A percentile compares a stretch with the other conserved stretches of the same genome.
Evolutionary conservation across 176 grass and related monocot genomes (phyloP).

Genomic region (Oryza brachyantha): DNA sequence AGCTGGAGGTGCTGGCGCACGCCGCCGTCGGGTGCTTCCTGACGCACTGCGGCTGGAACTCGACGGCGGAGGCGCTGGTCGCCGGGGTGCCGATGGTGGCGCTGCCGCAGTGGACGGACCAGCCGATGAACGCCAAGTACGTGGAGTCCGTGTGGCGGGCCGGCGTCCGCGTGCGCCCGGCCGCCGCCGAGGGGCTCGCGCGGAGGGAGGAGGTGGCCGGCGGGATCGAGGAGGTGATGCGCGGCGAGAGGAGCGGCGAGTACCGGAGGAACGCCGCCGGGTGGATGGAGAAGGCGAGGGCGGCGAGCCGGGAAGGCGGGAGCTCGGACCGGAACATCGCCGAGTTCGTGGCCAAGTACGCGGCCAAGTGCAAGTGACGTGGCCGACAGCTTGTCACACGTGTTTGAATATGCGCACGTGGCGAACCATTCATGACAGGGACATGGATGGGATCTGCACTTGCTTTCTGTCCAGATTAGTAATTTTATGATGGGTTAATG

Average conservation of each 20-base stretch:
- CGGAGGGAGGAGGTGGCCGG: conserved; percentile 41
- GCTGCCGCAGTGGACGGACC: conserved; percentile 74
- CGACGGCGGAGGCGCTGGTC: conserved; percentile 48
- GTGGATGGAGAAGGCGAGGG: conserved; percentile 46
- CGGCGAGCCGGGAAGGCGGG: conserved; percentile 41
- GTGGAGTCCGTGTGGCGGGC: conserved; percentile 63
- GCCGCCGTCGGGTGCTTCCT: conserved; percentile 67
- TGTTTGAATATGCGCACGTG: too few relatives aligned
- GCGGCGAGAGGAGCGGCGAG: conserved; percentile 41
- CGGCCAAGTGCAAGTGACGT: neutral
- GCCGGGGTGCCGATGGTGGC: conserved; percentile 44
- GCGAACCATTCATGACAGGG: too few relatives aligned
- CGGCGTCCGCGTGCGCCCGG: conserved; percentile 43
- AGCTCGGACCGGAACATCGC: conserved; percentile 70
- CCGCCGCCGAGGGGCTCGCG: conserved; percentile 18
- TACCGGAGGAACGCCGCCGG: conserved; percentile 40
- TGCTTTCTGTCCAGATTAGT: too few relatives aligned
- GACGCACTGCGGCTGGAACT: conserved; percentile 94
- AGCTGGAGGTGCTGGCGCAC: conserved; percentile 73
- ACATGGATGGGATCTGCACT: too few relatives aligned
- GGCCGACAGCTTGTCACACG: too few relatives aligned
- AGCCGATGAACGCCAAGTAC: conserved; percentile 83
- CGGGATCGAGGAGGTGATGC: conserved; percentile 35
- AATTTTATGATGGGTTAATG: too few relatives aligned
- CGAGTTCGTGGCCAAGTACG: conserved; percentile 58